Evolutionary conservation across 768 basidiomycete genomes (phyloP).

Genomic region (Solioccasus polychromus): DNA sequence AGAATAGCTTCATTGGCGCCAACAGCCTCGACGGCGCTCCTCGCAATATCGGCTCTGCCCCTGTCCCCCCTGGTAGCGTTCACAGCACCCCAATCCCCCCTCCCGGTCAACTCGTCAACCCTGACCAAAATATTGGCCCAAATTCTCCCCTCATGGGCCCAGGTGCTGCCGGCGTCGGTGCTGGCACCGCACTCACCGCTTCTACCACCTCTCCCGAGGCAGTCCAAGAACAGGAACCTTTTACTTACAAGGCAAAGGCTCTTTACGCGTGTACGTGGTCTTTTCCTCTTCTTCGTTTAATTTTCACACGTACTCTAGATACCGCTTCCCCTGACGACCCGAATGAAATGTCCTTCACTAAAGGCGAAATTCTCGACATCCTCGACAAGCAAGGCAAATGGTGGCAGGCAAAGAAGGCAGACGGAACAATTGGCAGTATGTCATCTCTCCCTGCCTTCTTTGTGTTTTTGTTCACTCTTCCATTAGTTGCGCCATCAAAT

Average conservation of each 20-base stretch:
- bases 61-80: conserved; percentile 50
- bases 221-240: conserved; percentile 41
- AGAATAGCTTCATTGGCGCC: conserved; percentile 42
- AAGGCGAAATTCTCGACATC: conserved; percentile 91
- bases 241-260: conserved; percentile 79
- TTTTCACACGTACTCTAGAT: conserved; percentile 50
- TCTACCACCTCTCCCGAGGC: conserved; percentile 25
- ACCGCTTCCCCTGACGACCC: conserved; percentile 93
- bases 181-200: conserved; percentile 35
- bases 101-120: conserved; percentile 39
- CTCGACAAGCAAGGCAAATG: conserved; percentile 91
- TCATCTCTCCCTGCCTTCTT: conserved; percentile 15
- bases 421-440: conserved; percentile 78
- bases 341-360: conserved; percentile 90
- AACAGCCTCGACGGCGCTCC: conserved; percentile 47
- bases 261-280: conserved; percentile 77
- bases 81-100: conserved; percentile 43
- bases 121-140: conserved; percentile 44
- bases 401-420: conserved; percentile 85
- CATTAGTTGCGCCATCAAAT: conserved; percentile 77
- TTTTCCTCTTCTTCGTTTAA: conserved; percentile 12
- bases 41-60: conserved; percentile 52
- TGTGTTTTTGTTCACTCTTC: conserved; percentile 11
- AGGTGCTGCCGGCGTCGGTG: conserved; percentile 63
- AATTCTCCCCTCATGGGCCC: conserved; percentile 67